Evolutionary conservation across 139 green algal genomes (phyloP).

Genomic region (Nannochloris sp.): DNA sequence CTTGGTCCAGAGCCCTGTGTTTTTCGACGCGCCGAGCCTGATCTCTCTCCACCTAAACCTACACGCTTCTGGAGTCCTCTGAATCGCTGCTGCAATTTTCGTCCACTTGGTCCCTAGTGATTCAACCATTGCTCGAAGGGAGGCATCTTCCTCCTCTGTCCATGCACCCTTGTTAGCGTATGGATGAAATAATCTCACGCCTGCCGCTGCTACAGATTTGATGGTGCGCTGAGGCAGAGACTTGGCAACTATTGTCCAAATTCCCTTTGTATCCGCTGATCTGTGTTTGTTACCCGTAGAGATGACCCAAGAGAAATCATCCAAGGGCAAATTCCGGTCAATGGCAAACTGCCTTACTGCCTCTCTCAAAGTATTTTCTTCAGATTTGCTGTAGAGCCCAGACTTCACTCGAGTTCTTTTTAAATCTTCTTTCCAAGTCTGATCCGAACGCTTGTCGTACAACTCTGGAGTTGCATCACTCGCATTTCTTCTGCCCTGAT

Average conservation of each 20-base stretch:
- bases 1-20: constrained; percentile 18
- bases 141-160: constrained; percentile 38
- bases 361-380: constrained; percentile 34
- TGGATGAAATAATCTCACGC: constrained; percentile 44
- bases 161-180: constrained; percentile 41
- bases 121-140: constrained; percentile 40
- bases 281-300: constrained; percentile 9
- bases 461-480: not conserved
- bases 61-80: constrained; percentile 40
- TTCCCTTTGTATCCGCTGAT: constrained; percentile 14
- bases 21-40: constrained; percentile 6
- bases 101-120: constrained; percentile 43
- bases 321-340: constrained; percentile 5
- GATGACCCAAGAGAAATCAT: constrained; percentile 32
- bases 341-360: constrained; percentile 29
- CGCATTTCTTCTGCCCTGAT: not conserved
- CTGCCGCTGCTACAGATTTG: constrained; percentile 49
- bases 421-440: constrained; percentile 31
- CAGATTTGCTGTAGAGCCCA: constrained; percentile 39
- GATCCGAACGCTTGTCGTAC: not conserved
- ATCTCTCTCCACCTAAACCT: constrained; percentile 38
- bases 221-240: constrained; percentile 52
- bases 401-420: constrained; percentile 46
- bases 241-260: constrained; percentile 27
- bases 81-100: constrained; percentile 40